Percentiles rank a stretch among this genome's conserved stretches.
These are phyloP conservation scores for Fusarium austroafricanum DNA, from an alignment of 2,329 filamentous ascomycete species.

Conservation along the genomic window DNA sequence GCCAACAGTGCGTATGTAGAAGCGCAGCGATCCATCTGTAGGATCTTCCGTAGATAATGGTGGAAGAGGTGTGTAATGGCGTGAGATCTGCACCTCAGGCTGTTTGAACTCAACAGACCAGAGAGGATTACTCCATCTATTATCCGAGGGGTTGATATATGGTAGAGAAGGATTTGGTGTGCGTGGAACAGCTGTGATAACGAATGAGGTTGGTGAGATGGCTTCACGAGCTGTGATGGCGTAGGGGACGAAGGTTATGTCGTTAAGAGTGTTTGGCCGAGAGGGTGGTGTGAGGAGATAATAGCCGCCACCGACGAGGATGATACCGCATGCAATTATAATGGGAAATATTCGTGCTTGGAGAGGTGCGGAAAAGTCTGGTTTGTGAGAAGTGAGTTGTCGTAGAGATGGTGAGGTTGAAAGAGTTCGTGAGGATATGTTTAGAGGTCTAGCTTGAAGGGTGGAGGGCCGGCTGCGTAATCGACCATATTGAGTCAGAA, in stretches of 20 bases:
- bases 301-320: constrained; percentile 44
- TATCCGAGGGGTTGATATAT: constrained; percentile 40
- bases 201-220: constrained; percentile 74
- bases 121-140: constrained; percentile 64
- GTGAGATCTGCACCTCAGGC: constrained; percentile 89
- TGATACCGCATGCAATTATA: constrained; percentile 33
- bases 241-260: constrained; percentile 72
- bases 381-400: constrained; percentile 22
- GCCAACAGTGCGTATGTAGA: constrained; percentile 82
- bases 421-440: background rate
- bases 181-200: constrained; percentile 71
- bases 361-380: constrained; percentile 59
- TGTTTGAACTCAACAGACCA: constrained; percentile 96
- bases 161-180: constrained; percentile 45
- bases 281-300: constrained; percentile 44
- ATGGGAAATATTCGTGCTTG: constrained; percentile 43
- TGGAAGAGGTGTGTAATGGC: constrained; percentile 91
- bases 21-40: constrained; percentile 65
- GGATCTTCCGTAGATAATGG: constrained; percentile 51
- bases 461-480: background rate
- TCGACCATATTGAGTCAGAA: background rate
- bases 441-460: background rate
- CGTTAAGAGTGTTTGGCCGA: constrained; percentile 61
- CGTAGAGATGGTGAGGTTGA: constrained; percentile 3
- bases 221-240: constrained; percentile 69